Base-by-base conservation (phyloP, 805 yeast species). In the Priceomyces carsonii region DNA sequence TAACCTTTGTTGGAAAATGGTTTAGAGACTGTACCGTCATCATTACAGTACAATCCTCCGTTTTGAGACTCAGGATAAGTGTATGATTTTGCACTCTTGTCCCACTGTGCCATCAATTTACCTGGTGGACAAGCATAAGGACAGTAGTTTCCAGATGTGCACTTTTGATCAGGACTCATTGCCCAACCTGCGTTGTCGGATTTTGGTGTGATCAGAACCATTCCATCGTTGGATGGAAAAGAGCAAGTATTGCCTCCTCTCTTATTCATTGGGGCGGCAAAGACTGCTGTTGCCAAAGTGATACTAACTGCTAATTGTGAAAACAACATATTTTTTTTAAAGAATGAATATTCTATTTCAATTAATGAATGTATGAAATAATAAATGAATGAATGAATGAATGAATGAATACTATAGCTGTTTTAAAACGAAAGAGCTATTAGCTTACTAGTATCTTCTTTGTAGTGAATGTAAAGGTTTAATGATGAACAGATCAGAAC, bases 61-160 rank as follows among this genome's bases (percentile, higher is more conserved):
- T 85, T 64, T 66, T 77, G 81, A 3, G 95, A 85, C 24, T 77
- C 73, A 15, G 95, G 95, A 56, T 83, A 84, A 5, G 81, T 48
- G 64, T 87, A 88, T 8, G 79, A 45, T n/a, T 85, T 85, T 23
- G 81, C 83, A 4, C 57, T 43, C 4, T 88, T 79, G 53, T 89
- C 93, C 96, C 95, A 88, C 61, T 88, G 96, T 19, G 80, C 85
- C 82, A 83, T 81, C 36, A 88, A 59, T 58, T 85, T 77, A 39
- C 96, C 96, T 26, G 95, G 85, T 12, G 88, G 80, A 57, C 96
- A 88, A 12, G 96, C 96, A 59, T 83, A 89, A 19, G 95, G 96
- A 61, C 96, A 88, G 75, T 80, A 89, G 19, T 70, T 63, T n/a
- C 93, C 95, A 17, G 82, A 69, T 3, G 79, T 58, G 61, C 96